phyloP scores from a whole-genome alignment of 306 rosid genomes.

The Acacia acuminata region DNA sequence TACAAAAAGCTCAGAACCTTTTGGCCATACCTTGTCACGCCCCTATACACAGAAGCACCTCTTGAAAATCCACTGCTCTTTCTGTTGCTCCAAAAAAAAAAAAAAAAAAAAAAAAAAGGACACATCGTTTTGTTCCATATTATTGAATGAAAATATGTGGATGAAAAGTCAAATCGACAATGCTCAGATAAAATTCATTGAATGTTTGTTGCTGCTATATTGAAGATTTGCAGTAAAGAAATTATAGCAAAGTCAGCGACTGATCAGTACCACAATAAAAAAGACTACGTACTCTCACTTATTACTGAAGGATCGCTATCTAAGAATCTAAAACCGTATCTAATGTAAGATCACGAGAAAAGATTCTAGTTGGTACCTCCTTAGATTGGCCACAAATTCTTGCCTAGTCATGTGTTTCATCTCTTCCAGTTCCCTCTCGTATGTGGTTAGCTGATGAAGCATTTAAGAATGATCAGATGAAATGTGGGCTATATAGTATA shows the following conservation, averaged over 20 bases:
- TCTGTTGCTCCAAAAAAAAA: constrained; percentile 38
- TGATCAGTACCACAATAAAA: neutral
- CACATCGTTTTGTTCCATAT: constrained; percentile 13
- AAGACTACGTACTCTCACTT: neutral
- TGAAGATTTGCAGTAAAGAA: neutral
- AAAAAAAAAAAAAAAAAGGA: constrained; percentile 18
- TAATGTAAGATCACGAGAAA: constrained; percentile 21
- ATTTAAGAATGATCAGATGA: constrained; percentile 38
- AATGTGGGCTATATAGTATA: constrained; percentile 32
- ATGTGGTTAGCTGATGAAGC: constrained; percentile 66
- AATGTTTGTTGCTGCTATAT: neutral
- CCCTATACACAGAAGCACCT: constrained; percentile 99
- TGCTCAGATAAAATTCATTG: neutral
- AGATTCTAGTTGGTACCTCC: constrained; percentile 54
- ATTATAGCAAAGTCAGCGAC: neutral
- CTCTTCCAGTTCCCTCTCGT: constrained; percentile 91
- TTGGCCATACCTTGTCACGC: constrained; percentile 98
- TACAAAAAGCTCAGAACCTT: constrained; percentile 41
- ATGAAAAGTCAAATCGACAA: neutral
- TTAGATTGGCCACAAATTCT: constrained; percentile 96
- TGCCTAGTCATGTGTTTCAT: constrained; percentile 95
- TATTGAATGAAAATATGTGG: neutral
- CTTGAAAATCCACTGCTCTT: constrained; percentile 99
- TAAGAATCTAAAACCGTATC: neutral
- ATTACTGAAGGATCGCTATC: neutral